Percentiles rank a stretch among this genome's conserved stretches.
phyloP scores from a whole-genome alignment of 2,329 filamentous ascomycete species.

The Aspergillus amoenus region DNA sequence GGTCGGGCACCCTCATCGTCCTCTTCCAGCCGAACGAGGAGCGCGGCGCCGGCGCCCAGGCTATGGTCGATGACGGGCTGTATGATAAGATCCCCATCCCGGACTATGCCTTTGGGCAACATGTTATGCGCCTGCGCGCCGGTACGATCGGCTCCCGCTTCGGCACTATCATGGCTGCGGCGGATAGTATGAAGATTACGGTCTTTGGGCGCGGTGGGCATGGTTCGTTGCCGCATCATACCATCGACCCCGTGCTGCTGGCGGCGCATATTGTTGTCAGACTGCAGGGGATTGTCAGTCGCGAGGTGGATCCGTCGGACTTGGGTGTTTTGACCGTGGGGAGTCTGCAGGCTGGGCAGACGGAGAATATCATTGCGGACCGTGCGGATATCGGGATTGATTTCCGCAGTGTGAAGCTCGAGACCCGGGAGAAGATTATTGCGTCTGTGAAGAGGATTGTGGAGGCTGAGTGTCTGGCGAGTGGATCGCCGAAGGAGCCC shows the following conservation, averaged over 20 bases:
- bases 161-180: slow-evolving; percentile 45
- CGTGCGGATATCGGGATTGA: slow-evolving; percentile 56
- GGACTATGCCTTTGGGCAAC: slow-evolving; percentile 57
- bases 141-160: slow-evolving; percentile 40
- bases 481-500: slow-evolving; percentile 50
- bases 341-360: slow-evolving; percentile 57
- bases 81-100: slow-evolving; percentile 54
- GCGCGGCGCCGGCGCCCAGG: slow-evolving; percentile 59
- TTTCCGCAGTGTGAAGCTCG: slow-evolving; percentile 49
- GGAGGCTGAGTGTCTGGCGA: slow-evolving; percentile 55
- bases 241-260: slow-evolving; percentile 59
- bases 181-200: slow-evolving; percentile 51
- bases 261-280: slow-evolving; percentile 56
- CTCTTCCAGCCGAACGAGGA: slow-evolving; percentile 70
- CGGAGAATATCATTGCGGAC: slow-evolving; percentile 61
- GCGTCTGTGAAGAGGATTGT: slow-evolving; percentile 54
- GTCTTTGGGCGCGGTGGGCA: slow-evolving; percentile 61
- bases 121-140: slow-evolving; percentile 51
- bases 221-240: slow-evolving; percentile 56
- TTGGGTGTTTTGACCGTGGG: slow-evolving; percentile 60
- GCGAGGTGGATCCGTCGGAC: slow-evolving; percentile 55
- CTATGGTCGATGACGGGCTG: slow-evolving; percentile 62
- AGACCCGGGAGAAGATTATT: slow-evolving; percentile 50
- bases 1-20: slow-evolving; percentile 64
- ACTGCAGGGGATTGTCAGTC: slow-evolving; percentile 59